Conservation (phyloP, 2,329 filamentous ascomycete genomes). For the Colletotrichum gloeosporioides region DNA sequence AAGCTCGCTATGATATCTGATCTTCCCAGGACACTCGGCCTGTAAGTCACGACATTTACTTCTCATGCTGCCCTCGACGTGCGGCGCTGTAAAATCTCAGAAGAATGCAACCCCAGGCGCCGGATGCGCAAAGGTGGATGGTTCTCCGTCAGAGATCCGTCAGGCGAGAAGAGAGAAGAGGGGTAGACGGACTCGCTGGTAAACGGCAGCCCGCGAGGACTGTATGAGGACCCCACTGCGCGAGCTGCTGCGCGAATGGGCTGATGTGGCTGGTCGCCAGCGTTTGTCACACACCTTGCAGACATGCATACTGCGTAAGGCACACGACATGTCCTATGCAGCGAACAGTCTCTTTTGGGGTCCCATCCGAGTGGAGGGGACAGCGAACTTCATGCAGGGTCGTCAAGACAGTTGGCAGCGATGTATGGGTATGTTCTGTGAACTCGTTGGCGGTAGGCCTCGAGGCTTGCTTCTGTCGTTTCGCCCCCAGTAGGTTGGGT, state of each 20-base stretch:
- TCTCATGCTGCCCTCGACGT: not conserved
- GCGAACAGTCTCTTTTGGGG: not conserved
- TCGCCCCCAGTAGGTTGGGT: not conserved
- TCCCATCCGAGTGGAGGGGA: not conserved
- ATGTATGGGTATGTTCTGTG: not conserved
- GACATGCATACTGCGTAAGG: not conserved
- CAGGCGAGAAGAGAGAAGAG: not conserved
- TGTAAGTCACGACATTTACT: not conserved
- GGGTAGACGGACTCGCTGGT: not conserved
- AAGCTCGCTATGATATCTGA: not conserved
- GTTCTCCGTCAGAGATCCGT: not conserved
- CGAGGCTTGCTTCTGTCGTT: not conserved
- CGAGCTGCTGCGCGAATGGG: conserved; percentile 5
- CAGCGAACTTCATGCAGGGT: not conserved
- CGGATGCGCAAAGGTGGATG: not conserved
- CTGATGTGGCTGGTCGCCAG: not conserved
- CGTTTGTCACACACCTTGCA: not conserved
- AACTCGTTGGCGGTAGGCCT: not conserved
- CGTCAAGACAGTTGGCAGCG: not conserved
- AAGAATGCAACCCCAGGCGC: not conserved
- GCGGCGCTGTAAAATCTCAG: not conserved
- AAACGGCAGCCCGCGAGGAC: not conserved
- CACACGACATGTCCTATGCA: not conserved
- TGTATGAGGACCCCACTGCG: not conserved
- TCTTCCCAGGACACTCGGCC: not conserved